Evolutionary conservation across 1,139 yeast genomes (phyloP).

Genomic region (Suhomyces taliae): DNA sequence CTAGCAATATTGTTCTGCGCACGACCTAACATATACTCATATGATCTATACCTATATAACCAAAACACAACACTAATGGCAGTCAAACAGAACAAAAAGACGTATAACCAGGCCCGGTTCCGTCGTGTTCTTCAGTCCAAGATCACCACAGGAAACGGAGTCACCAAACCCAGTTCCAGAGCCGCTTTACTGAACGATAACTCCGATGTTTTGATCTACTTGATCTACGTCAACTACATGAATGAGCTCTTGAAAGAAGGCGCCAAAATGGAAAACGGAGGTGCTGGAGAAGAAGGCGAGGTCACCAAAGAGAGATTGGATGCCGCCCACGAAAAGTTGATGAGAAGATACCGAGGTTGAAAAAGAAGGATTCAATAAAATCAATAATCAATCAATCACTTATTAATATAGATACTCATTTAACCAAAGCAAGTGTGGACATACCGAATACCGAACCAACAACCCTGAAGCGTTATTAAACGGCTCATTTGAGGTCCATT

Average conservation of each 20-base stretch:
- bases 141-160: conserved; percentile 2
- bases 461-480: too few relatives aligned
- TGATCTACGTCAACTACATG: conserved; percentile 50
- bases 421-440: too few relatives aligned
- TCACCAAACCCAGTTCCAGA: conserved; percentile 3
- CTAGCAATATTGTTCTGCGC: neutral
- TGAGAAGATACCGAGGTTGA: conserved; percentile 29
- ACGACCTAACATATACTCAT: neutral
- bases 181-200: conserved; percentile 34
- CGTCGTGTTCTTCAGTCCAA: conserved; percentile 21
- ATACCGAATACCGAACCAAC: too few relatives aligned
- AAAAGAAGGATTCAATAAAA: too few relatives aligned
- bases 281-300: conserved; percentile 29
- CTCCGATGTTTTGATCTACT: conserved; percentile 45
- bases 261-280: conserved; percentile 33
- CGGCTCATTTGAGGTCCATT: too few relatives aligned
- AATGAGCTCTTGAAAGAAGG: conserved; percentile 38
- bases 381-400: too few relatives aligned
- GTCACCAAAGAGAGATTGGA: conserved; percentile 19
- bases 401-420: too few relatives aligned
- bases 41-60: neutral
- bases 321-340: conserved; percentile 21
- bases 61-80: neutral
- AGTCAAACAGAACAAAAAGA: conserved; percentile 14
- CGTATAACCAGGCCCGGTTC: conserved; percentile 23